These are phyloP conservation scores for Ganoderma leucocontextum DNA, from an alignment of 1,284 basidiomycete species.

Conservation along the genomic window DNA sequence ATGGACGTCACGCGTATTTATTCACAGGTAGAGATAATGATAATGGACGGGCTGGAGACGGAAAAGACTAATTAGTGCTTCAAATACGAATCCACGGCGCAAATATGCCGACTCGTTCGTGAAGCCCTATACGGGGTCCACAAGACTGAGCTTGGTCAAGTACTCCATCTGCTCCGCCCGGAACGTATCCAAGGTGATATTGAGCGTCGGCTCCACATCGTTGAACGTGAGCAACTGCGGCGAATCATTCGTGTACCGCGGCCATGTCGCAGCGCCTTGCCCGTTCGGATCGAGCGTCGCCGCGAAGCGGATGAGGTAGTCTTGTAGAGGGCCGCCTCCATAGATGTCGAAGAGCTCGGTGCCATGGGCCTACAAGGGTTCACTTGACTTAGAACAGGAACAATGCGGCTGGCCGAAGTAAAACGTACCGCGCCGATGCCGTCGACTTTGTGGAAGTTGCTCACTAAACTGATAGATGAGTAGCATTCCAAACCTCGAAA, in stretches of 20 bases:
- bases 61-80: background rate
- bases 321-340: conserved; percentile 26
- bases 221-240: conserved; percentile 53
- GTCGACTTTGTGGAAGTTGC: conserved; percentile 51
- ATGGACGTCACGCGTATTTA: too few relatives aligned
- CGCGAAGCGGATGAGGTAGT: conserved; percentile 32
- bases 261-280: conserved; percentile 51
- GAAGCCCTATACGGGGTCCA: conserved; percentile 18
- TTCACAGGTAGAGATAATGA: too few relatives aligned
- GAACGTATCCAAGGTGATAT: conserved; percentile 50
- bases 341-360: conserved; percentile 30
- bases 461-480: too few relatives aligned
- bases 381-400: too few relatives aligned
- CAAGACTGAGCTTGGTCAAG: conserved; percentile 18
- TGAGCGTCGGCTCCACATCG: conserved; percentile 48
- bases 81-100: background rate
- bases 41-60: too few relatives aligned
- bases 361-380: conserved; percentile 16
- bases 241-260: conserved; percentile 49
- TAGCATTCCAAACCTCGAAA: too few relatives aligned
- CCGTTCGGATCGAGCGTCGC: conserved; percentile 44
- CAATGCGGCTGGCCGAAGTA: too few relatives aligned
- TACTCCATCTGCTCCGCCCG: conserved; percentile 43
- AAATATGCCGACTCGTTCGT: background rate
- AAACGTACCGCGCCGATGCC: conserved; percentile 52